Evolutionary conservation across 768 basidiomycete genomes (phyloP).

Genomic region (Kwoniella mangroviensis): DNA sequence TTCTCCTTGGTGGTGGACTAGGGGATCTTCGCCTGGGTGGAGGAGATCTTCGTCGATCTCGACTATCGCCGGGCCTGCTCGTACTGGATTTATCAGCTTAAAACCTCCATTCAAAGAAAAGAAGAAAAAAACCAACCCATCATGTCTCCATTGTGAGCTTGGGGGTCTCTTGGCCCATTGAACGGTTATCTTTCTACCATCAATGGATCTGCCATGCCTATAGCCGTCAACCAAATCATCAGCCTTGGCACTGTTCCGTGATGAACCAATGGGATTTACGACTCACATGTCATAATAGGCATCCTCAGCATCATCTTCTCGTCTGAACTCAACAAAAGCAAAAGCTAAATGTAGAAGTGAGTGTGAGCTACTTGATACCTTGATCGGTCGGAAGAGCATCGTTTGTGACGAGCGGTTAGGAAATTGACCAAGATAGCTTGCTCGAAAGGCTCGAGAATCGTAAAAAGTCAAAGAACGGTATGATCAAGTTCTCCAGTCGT

Average conservation of each 20-base stretch:
- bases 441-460: no score
- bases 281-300: slow-evolving; percentile 82
- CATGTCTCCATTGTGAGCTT: slow-evolving; percentile 79
- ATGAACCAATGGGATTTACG: not conserved
- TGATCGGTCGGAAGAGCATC: not conserved
- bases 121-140: slow-evolving; percentile 58
- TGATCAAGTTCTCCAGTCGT: no score
- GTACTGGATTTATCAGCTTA: not conserved
- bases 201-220: slow-evolving; percentile 78
- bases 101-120: not conserved
- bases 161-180: slow-evolving; percentile 75
- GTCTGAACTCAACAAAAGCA: slow-evolving; percentile 83
- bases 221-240: not conserved
- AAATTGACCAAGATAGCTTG: no score
- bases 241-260: not conserved
- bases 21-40: slow-evolving; percentile 35
- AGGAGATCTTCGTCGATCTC: slow-evolving; percentile 33
- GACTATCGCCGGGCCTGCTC: slow-evolving; percentile 7
- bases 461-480: no score
- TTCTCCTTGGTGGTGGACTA: slow-evolving; percentile 28
- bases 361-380: slow-evolving; percentile 16
- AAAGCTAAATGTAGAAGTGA: slow-evolving; percentile 64
- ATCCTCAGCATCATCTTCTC: slow-evolving; percentile 76
- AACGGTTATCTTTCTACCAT: slow-evolving; percentile 74
- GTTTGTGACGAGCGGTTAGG: not conserved